Base-by-base conservation (phyloP, 768 basidiomycete genomes). In the Holtermannia corniformis region DNA sequence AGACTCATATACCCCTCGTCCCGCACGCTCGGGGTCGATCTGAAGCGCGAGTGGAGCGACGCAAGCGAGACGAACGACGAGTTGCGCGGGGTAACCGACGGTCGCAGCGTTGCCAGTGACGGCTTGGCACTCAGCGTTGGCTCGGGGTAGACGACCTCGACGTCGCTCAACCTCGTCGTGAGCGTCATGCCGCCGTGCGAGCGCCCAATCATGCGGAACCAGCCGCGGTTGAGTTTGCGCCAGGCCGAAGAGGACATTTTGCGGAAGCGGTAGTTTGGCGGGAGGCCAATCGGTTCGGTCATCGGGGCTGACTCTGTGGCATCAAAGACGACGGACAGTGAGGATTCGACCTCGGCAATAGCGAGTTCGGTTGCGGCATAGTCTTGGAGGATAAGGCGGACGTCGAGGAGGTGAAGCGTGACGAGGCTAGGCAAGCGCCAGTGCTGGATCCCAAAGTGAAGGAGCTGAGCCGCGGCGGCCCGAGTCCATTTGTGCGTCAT, bases 381-480 rank as follows among this genome's bases (percentile, higher is more conserved):
- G 12, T 60, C 60, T 11, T 57, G 55, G 41, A 53, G 44, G 27
- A 59, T 49, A 37, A 61, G 21, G 10, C 55, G 42, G 23, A 53
- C 41, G 45, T 63, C 52, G 23, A 26, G 20, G 22, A 65, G 40
- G 13, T 57, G 54, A 13, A 66, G 16, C 7, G 62, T 58, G 40
- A 66, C 16, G 23, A 63, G 26, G 7, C 51, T 46, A 14, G 56
- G 52, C 49, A 66, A 43, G 32, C 55, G 52, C 12, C 45, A 57
- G 32, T 69, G 63, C n/a, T 66, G 60, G 22, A 67, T 59, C 24
- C 55, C 28, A 5, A 69, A 40, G 32, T 59, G 62, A 41, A 60
- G 53, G 11, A 45, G 5, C 16, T 37, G 32, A 7, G 32, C 32
- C 11, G n/a, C 46, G 5, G 23, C 13, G 14, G 46, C n/a, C 16